These are phyloP conservation scores for Paracoccidioides lutzii DNA, from an alignment of 2,329 filamentous ascomycete species.

Conservation along the genomic window DNA sequence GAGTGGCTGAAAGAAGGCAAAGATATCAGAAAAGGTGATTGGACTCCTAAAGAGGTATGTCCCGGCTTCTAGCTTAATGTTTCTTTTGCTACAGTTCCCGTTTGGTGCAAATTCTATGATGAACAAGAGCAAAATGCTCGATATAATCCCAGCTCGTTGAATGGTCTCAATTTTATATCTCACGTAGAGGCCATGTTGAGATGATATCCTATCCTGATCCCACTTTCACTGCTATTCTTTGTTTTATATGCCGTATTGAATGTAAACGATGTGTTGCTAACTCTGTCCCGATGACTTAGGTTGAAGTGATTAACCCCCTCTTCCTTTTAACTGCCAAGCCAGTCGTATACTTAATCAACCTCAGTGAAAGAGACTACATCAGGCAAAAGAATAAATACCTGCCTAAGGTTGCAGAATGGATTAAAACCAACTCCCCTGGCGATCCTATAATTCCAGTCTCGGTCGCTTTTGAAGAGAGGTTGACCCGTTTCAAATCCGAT, in stretches of 20 bases:
- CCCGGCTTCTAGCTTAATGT: slow-evolving; percentile 11
- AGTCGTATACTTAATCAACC: slow-evolving; percentile 91
- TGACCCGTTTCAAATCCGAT: slow-evolving; percentile 68
- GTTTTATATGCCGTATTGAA: slow-evolving; percentile 8
- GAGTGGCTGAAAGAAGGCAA: slow-evolving; percentile 75
- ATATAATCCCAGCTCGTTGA: slow-evolving; percentile 99
- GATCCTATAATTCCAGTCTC: slow-evolving; percentile 92
- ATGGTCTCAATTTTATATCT: slow-evolving; percentile 56
- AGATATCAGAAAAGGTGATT: slow-evolving; percentile 81
- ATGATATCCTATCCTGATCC: slow-evolving; percentile 62
- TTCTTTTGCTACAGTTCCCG: slow-evolving; percentile 15
- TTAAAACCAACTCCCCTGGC: slow-evolving; percentile 76
- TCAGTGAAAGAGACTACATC: slow-evolving; percentile 93
- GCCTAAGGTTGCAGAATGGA: slow-evolving; percentile 84
- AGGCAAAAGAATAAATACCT: slow-evolving; percentile 99
- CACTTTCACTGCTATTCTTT: slow-evolving; percentile 9
- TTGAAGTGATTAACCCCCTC: slow-evolving; percentile 94
- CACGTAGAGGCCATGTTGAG: slow-evolving; percentile 76
- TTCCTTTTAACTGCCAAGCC: slow-evolving; percentile 93
- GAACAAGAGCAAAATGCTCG: slow-evolving; percentile 95
- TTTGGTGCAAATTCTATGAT: slow-evolving; percentile 52
- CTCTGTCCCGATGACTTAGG: slow-evolving; percentile 39
- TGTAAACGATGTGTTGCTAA: slow-evolving; percentile 3
- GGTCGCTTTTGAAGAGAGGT: slow-evolving; percentile 80
- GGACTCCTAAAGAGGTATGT: slow-evolving; percentile 84